Conservation (phyloP, 768 basidiomycete species). For the Russula ochroleuca region DNA sequence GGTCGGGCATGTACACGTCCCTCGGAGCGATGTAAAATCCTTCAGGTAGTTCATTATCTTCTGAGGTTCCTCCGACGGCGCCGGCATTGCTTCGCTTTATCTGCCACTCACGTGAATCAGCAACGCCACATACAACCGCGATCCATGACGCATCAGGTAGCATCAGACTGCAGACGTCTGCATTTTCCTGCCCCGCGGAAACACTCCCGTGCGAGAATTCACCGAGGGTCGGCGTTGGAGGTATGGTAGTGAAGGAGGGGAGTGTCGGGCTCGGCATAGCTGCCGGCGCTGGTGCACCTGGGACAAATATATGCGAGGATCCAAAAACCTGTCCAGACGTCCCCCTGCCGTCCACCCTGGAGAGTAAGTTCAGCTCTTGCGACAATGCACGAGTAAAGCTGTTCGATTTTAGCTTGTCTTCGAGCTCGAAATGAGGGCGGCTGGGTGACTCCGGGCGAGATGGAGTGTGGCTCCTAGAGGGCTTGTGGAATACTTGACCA, state of each 20-base stretch:
- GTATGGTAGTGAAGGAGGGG: slow-evolving; percentile 32
- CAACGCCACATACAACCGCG: slow-evolving; percentile 72
- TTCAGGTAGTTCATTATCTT: slow-evolving; percentile 49
- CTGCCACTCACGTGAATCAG: slow-evolving; percentile 50
- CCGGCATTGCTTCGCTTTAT: slow-evolving; percentile 31
- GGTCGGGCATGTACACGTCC: slow-evolving; percentile 79
- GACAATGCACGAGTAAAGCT: slow-evolving; percentile 13
- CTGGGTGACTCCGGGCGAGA: slow-evolving; percentile 23
- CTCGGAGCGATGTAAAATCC: slow-evolving; percentile 71
- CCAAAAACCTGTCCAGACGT: slow-evolving; percentile 35
- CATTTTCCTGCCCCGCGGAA: slow-evolving; percentile 26
- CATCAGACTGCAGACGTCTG: slow-evolving; percentile 36
- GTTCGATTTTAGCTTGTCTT: neutral
- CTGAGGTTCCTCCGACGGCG: slow-evolving; percentile 28
- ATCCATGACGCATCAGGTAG: slow-evolving; percentile 72
- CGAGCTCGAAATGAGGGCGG: neutral
- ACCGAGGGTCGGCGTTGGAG: slow-evolving; percentile 31
- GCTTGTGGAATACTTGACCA: slow-evolving; percentile 65
- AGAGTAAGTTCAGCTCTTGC: slow-evolving; percentile 15
- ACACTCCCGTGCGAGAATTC: slow-evolving; percentile 24
- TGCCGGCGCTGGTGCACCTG: slow-evolving; percentile 31
- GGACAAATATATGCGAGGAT: slow-evolving; percentile 51
- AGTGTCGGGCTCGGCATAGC: slow-evolving; percentile 21
- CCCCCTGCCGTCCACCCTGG: neutral
- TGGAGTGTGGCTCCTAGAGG: slow-evolving; percentile 38